phyloP scores from a whole-genome alignment of 805 yeast species.

The Kuraishia molischiana region DNA sequence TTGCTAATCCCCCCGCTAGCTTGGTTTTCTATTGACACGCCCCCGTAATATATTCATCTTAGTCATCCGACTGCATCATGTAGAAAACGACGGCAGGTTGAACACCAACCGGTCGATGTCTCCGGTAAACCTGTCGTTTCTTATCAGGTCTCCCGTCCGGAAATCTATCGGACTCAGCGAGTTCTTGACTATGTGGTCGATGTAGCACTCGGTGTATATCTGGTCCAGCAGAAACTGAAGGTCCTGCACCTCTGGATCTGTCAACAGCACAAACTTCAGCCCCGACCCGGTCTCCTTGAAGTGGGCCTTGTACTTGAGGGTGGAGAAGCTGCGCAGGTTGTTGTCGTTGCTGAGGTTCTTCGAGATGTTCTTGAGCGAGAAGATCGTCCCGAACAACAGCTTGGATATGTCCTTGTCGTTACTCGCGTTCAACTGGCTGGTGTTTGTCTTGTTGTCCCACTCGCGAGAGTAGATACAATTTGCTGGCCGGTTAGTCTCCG shows the following conservation, averaged over 20 bases:
- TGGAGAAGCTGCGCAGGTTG: constrained; percentile 44
- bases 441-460: constrained; percentile 35
- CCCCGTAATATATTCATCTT: background rate
- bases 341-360: constrained; percentile 33
- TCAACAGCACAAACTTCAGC: constrained; percentile 61
- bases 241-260: constrained; percentile 53
- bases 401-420: constrained; percentile 67
- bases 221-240: constrained; percentile 45
- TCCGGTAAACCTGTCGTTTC: constrained; percentile 43
- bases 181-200: constrained; percentile 41
- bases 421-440: constrained; percentile 28
- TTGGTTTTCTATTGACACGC: background rate
- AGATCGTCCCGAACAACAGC: constrained; percentile 76
- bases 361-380: constrained; percentile 69
- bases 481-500: too few species aligned
- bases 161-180: constrained; percentile 53
- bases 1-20: background rate
- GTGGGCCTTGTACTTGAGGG: constrained; percentile 73
- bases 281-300: constrained; percentile 73
- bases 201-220: constrained; percentile 49
- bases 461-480: constrained; percentile 78
- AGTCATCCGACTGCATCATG: background rate
- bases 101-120: constrained; percentile 33
- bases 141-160: constrained; percentile 37
- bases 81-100: constrained; percentile 1